Evolutionary conservation across 2,329 filamentous ascomycete species (phyloP).

Genomic region (Xenoacremonium recifei): DNA sequence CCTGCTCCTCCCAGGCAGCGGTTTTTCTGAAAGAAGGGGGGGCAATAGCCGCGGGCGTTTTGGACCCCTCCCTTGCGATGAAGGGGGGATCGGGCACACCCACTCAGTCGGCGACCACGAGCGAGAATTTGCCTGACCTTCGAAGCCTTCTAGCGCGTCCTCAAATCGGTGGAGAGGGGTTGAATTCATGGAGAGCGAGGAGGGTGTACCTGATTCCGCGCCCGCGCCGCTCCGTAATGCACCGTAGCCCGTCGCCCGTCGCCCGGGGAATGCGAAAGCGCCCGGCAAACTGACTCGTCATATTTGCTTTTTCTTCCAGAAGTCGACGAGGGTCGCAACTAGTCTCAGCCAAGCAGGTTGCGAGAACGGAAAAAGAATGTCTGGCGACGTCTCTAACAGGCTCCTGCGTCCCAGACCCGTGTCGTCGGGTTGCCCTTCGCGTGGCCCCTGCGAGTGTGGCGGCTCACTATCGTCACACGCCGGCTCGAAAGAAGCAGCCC

Average conservation of each 20-base stretch:
- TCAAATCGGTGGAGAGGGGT: background rate
- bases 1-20: no score
- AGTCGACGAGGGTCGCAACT: constrained; percentile 5
- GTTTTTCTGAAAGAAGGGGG: no score
- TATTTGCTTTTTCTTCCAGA: constrained; percentile 11
- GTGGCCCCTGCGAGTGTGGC: constrained; percentile 11
- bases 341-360: constrained; percentile 3
- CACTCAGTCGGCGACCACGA: background rate
- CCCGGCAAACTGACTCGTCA: constrained; percentile 18
- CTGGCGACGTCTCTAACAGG: constrained; percentile 15
- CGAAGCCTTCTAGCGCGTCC: constrained; percentile 1
- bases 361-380: constrained; percentile 3
- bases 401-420: constrained; percentile 28
- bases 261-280: background rate
- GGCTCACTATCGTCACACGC: constrained; percentile 12
- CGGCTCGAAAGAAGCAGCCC: background rate
- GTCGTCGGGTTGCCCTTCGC: constrained; percentile 26
- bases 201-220: constrained; percentile 1
- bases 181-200: no score
- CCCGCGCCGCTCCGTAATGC: background rate
- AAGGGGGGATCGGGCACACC: background rate
- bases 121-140: no score
- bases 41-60: background rate
- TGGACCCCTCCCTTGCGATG: background rate
- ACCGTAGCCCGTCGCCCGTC: background rate